Base-by-base conservation (phyloP, 352 stramenopile species). In the Phytopythium boreale region DNA sequence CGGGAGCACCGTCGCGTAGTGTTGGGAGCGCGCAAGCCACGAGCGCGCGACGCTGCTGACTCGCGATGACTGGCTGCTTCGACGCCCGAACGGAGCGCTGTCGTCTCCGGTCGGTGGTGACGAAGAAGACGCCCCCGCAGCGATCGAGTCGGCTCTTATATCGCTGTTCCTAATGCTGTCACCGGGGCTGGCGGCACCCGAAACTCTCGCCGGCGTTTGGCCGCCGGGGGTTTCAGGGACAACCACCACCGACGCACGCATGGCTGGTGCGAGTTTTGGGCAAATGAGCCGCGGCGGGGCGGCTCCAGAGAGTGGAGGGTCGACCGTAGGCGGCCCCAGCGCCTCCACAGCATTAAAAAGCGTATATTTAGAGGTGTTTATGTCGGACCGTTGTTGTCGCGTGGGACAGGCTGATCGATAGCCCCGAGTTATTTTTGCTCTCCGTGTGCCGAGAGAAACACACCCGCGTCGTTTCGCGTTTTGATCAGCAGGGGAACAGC, bases 151-250 rank as follows among this genome's bases (percentile, higher is more conserved):
- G 44, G 8, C 44, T 19, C 8, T 29, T 4, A 0, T 51, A 29
- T 51, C 11, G 44, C 9, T 17, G 4, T 11, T 1, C n/a, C 20
- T 29, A 14, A 8, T 17, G 12, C 11, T 22, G n/a, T 9, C n/a
- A 8, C 15, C n/a, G 20, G n/a, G 17, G 20, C 20, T 7, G 20
- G 22, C 44, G 44, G 9, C n/a, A 22, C 44, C 9, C n/a, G n/a
- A 29, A 51, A 51, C 44, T 51, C 44, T 51, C 44, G n/a, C 10
- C n/a, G n/a, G 44, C n/a, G 43, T 26, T 49, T 29, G 44, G 44
- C 9, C 44, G 24, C 50, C 50, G 50, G 50, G 50, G 10, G 50
- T 56, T 56, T 56, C 26, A 17, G 50, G 50, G 11, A 39, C 26
- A 56, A 56, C 50, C 14, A 37, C 50, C 11, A 22, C 22, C 50